A percentile compares a stretch with the other conserved stretches of the same genome.
Evolutionary conservation across 73 alveolate genomes (phyloP).

Genomic region (Paramecium octaurelia): DNA sequence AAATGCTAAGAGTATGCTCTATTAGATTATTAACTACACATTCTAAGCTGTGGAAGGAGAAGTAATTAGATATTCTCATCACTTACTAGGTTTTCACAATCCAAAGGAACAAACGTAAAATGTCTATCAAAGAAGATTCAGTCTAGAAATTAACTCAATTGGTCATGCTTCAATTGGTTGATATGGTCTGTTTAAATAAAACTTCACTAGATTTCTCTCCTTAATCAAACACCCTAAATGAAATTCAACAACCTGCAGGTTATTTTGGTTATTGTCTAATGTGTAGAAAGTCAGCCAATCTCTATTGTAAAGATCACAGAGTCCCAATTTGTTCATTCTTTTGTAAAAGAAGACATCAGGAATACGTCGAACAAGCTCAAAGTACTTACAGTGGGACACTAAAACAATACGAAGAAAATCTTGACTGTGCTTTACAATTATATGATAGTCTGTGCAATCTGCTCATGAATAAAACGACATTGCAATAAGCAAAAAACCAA

Average conservation of each 20-base stretch:
- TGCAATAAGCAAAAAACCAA: slow-evolving; percentile 37
- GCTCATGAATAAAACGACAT: neutral
- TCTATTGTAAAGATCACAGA: slow-evolving; percentile 87
- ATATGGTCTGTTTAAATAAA: neutral
- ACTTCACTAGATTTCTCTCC: too few species aligned
- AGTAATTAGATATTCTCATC: neutral
- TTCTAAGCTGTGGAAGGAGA: slow-evolving; percentile 31
- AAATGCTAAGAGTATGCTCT: neutral
- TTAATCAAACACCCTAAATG: slow-evolving; percentile 70
- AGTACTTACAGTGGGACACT: slow-evolving; percentile 39
- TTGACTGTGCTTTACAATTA: neutral
- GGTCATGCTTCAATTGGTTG: neutral
- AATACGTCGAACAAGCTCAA: slow-evolving; percentile 55
- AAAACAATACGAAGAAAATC: neutral
- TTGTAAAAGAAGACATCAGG: slow-evolving; percentile 81
- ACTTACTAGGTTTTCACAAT: neutral
- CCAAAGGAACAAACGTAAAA: neutral
- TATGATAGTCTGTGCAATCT: slow-evolving; percentile 27
- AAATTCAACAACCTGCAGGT: slow-evolving; percentile 82
- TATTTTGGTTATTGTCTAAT: slow-evolving; percentile 97
- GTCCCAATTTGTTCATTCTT: slow-evolving; percentile 93
- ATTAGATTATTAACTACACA: neutral
- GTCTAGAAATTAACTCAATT: neutral
- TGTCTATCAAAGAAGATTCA: slow-evolving; percentile 11
- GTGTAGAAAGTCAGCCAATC: slow-evolving; percentile 91